Percentiles rank a stretch among this genome's conserved stretches.
Evolutionary conservation across 768 basidiomycete genomes (phyloP).

Genomic region (Tylopilus balloui): DNA sequence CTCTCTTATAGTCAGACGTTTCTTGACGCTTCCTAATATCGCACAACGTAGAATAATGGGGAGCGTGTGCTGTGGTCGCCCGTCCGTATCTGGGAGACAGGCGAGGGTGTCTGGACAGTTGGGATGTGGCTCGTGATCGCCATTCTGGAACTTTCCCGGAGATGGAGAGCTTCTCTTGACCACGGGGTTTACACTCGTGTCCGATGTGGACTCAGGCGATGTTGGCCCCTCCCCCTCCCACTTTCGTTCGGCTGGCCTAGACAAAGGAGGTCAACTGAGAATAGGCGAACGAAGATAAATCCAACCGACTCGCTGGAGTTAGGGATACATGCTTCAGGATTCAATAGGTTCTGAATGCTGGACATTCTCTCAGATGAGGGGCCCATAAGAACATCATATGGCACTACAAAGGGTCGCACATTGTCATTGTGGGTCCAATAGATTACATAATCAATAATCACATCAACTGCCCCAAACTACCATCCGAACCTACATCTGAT

Average conservation of each 20-base stretch:
- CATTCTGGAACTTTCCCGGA: constrained; percentile 25
- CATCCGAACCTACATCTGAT: constrained; percentile 17
- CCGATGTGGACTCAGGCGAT: constrained; percentile 36
- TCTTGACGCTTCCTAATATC: constrained; percentile 71
- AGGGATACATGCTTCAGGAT: constrained; percentile 44
- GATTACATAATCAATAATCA: constrained; percentile 24
- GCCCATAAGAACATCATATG: constrained; percentile 9
- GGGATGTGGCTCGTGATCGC: constrained; percentile 59
- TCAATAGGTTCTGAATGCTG: constrained; percentile 51
- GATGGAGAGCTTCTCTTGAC: constrained; percentile 17
- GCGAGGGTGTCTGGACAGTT: constrained; percentile 75
- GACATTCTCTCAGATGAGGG: constrained; percentile 40
- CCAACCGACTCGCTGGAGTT: constrained; percentile 40
- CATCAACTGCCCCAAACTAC: too few relatives aligned
- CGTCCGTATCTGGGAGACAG: constrained; percentile 75
- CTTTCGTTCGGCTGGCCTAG: constrained; percentile 27
- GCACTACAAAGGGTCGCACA: constrained; percentile 2
- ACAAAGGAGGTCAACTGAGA: constrained; percentile 26
- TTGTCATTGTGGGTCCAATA: constrained; percentile 33
- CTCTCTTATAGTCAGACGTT: constrained; percentile 76
- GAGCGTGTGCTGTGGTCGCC: constrained; percentile 77
- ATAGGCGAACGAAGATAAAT: constrained; percentile 4
- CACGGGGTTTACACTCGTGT: constrained; percentile 29
- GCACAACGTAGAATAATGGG: constrained; percentile 83
- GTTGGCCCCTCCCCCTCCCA: constrained; percentile 19